Base-by-base conservation (phyloP, 345 rosid species). In the Lepidium aucheri region DNA sequence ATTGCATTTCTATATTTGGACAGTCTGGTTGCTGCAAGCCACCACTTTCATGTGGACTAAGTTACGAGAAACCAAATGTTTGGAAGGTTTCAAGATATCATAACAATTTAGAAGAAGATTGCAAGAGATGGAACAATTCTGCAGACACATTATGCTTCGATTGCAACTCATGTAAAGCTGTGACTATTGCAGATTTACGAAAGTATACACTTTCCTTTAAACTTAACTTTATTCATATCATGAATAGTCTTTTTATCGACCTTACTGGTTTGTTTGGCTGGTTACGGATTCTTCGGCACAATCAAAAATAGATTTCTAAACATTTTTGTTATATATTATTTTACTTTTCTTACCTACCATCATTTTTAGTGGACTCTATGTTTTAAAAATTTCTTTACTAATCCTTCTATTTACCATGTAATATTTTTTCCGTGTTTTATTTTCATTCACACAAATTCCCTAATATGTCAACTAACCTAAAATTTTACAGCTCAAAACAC, bases 11-110 rank as follows among this genome's bases (percentile, higher is more conserved):
- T 30, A 13, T 52, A 5, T 38, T 32, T 30, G 0, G 33, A 42
- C 63, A 67, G 73, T 67, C 77, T 4, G 73, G 77, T 42, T 73
- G 73, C 39, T 73, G 77, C 58, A 73, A 73, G 54, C 77, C 77
- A 52, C 77, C 77, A 45, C 57, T 73, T 24, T 67, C 77, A 53
- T 73, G 77, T 73, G 77, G 77, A 60, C 60, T 67, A 3, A 32
- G 30, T 0, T 73, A 73, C 58, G 43, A 43, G 62, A 53, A 60
- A 53, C 63, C 73, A 66, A 60, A 38, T 45, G 4, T 26, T 0
- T 73, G 77, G 77, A 73, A 32, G 8, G 9, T 1, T 17, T 43
- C 73, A 38, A 60, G 4, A 66, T n/a, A 73, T 36, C 5, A 26
- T 6, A 73, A 67, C 57, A 52, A 28, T 7, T 4, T 60, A 18